Evolutionary conservation across 2,329 filamentous ascomycete genomes (phyloP).

Genomic region (Pestalotiopsis sp.): DNA sequence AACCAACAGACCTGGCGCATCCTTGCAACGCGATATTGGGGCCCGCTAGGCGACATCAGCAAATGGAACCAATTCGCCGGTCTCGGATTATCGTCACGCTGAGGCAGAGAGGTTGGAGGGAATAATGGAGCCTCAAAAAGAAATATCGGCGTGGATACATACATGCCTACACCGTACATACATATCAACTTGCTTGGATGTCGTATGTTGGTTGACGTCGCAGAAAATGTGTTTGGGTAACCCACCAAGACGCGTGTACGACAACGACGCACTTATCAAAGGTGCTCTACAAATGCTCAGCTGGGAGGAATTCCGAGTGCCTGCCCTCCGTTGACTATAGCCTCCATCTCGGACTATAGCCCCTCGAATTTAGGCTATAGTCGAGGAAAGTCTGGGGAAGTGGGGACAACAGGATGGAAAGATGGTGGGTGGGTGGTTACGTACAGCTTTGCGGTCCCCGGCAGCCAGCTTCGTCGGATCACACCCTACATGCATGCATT

Average conservation of each 20-base stretch:
- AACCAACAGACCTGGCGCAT: neutral
- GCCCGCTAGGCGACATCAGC: neutral
- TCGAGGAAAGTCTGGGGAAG: neutral
- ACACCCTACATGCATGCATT: neutral
- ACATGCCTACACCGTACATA: neutral
- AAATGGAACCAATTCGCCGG: neutral
- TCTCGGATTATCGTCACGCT: neutral
- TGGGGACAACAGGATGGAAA: neutral
- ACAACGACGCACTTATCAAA: neutral
- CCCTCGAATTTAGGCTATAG: neutral
- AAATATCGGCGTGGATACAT: neutral
- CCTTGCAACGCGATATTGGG: neutral
- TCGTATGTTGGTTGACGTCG: neutral
- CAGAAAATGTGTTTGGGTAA: neutral
- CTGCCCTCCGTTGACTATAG: neutral
- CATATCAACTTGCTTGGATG: neutral
- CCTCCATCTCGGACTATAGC: neutral
- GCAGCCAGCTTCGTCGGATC: neutral
- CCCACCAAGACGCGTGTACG: neutral
- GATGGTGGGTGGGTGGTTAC: neutral
- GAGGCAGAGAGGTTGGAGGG: neutral
- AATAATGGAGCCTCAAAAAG: neutral
- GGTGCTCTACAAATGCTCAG: neutral
- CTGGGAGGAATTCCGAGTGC: neutral
- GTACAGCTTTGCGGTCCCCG: neutral